Evolutionary conservation across 2,329 filamentous ascomycete genomes (phyloP).

Genomic region (Graphium sp.): DNA sequence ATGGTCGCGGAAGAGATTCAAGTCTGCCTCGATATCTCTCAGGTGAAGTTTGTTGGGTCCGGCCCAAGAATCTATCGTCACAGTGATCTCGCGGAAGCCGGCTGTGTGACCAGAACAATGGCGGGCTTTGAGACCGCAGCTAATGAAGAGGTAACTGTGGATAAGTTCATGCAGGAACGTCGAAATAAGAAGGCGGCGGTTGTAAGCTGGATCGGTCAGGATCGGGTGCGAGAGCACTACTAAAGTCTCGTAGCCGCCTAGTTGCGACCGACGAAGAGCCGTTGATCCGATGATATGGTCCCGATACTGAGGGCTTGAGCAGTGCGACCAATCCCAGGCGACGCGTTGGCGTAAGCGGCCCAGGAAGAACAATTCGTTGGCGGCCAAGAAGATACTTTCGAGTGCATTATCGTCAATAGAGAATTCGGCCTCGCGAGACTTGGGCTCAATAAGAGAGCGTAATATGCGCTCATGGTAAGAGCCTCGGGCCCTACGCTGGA

Average conservation of each 20-base stretch:
- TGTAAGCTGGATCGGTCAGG: constrained; percentile 36
- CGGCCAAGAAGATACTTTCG: constrained; percentile 39
- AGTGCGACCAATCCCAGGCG: constrained; percentile 43
- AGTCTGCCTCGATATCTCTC: constrained; percentile 43
- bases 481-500: constrained; percentile 26
- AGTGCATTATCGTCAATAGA: constrained; percentile 39
- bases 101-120: constrained; percentile 40
- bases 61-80: constrained; percentile 44
- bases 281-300: constrained; percentile 45
- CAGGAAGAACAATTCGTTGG: constrained; percentile 46
- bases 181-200: constrained; percentile 42
- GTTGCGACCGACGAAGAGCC: constrained; percentile 29
- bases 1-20: no score
- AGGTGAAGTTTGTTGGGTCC: constrained; percentile 35
- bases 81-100: constrained; percentile 41
- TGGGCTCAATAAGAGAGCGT: constrained; percentile 36
- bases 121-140: constrained; percentile 39
- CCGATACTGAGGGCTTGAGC: constrained; percentile 28
- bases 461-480: constrained; percentile 41
- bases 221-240: constrained; percentile 45
- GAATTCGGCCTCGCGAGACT: constrained; percentile 25
- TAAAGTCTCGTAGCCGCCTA: constrained; percentile 41
- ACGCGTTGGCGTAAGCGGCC: constrained; percentile 39
- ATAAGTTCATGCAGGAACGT: constrained; percentile 52
- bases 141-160: constrained; percentile 49